Evolutionary conservation across 176 grass and related monocot species (phyloP), one percentile per base, ranked within the genome.

Genomic region (Coix lacrymajobi): DNA sequence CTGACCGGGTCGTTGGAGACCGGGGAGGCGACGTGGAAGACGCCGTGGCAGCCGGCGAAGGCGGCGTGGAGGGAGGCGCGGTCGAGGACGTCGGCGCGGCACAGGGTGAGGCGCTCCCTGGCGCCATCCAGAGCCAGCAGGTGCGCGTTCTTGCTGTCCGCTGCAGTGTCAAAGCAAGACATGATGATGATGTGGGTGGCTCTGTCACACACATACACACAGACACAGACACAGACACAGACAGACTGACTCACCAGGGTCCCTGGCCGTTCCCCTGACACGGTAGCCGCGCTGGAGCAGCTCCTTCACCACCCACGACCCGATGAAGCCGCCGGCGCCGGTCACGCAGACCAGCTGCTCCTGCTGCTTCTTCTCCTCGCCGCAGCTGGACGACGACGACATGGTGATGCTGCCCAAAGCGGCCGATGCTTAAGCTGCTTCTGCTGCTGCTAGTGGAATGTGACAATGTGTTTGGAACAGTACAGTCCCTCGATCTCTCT

Each of bases 331-430:
- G 4, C 81, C 82, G 0, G 86, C 90, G 3, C 90, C 90, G 0
- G 90, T 92, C 4, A 92, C 86, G 43, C 90, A 92, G 0, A 92
- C 90, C 77, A 91, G 24, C 72, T 80, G 46, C 73, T n/a, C n/a
- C n/a, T n/a, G n/a, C n/a, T 16, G 8, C 75, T 15, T 3, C 54
- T 72, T 15, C 8, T 61, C 24, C 11, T 13, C 58, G 12, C 11
- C 81, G 5, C 46, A 63, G 1, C 11, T n/a, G 44, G 2, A 13
- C 1, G 36, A 58, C n/a, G n/a, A n/a, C 37, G 69, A 37, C 81
- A 88, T 88, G 77, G 36, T 24, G 26, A 6, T 2, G 20, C 4
- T 20, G 63, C 11, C 14, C 14, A 15, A 15, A n/a, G n/a, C n/a
- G n/a, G n/a, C n/a, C 2, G 49, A 54, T 63, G 79, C 28, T 69